phyloP scores from a whole-genome alignment of 1,139 yeast species.

The Blastobotrys persicus region DNA sequence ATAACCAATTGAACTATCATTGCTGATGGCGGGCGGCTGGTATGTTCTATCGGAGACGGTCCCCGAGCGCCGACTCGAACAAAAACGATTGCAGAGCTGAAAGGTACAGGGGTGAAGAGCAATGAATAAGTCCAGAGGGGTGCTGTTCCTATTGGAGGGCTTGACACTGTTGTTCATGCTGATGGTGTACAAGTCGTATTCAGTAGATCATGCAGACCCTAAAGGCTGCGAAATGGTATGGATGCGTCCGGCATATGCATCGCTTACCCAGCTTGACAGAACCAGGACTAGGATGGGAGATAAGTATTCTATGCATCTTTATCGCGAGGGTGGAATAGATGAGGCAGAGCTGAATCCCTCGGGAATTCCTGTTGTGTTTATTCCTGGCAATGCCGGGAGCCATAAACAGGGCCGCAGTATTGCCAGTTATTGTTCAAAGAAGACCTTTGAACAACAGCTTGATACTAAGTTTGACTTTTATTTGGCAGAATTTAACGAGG shows the following conservation, averaged over 20 bases:
- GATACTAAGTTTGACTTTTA: conserved; percentile 47
- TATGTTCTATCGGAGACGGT: too few species aligned
- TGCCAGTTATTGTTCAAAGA: conserved; percentile 61
- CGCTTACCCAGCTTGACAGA: conserved; percentile 47
- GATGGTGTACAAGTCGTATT: conserved; percentile 21
- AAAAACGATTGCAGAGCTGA: too few species aligned
- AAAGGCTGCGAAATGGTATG: conserved; percentile 45
- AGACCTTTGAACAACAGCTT: conserved; percentile 5
- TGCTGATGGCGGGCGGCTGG: too few species aligned
- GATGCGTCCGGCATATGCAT: conserved; percentile 38
- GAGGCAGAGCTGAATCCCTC: conserved; percentile 41
- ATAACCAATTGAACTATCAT: too few species aligned
- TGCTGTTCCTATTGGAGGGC: conserved; percentile 4
- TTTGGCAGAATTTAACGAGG: conserved; percentile 92
- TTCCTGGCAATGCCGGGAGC: conserved; percentile 98
- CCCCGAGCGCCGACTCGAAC: too few species aligned
- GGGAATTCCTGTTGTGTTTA: conserved; percentile 86
- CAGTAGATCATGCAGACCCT: conserved; percentile 23
- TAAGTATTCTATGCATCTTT: conserved; percentile 76
- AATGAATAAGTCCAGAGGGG: conserved; percentile 4
- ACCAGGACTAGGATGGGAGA: conserved; percentile 70
- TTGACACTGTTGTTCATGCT: conserved; percentile 13
- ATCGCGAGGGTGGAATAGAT: conserved; percentile 55
- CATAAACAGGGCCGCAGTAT: conserved; percentile 85
- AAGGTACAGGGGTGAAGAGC: too few species aligned